Base-by-base conservation (phyloP, 257 asterid species). In the Echium plantagineum region DNA sequence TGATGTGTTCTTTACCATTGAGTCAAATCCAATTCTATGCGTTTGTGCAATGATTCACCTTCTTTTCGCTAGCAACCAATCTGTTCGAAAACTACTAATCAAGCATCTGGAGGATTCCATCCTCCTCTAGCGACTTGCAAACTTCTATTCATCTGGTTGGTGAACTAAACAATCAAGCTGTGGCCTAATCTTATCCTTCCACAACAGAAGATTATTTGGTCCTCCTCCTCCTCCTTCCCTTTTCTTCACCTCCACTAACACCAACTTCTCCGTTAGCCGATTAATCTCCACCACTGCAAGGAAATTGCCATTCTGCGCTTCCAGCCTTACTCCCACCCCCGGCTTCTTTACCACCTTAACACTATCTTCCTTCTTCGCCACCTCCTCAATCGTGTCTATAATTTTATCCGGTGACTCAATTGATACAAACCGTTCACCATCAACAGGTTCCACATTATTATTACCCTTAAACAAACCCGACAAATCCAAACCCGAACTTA, bases 211-310 rank as follows among this genome's bases (percentile, higher is more conserved):
- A 28, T 81, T 80, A 28, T 81, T 80, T 57, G 26, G 48, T 62
- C 68, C 82, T 62, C 58, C 47, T 17, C 58, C 47, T 17, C 72
- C 70, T 1, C 30, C 22, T 38, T 63, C 73, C 46, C 59, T 57
- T 10, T 75, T 66, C 58, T 62, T 84, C 28, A 82, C 76, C 72
- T 80, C 88, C 62, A 86, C 85, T 64, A 86, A 67, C 46, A 80
- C 83, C 75, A 84, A 77, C 60, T 82, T 65, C 22, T 75, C 83
- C 74, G 95, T 86, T 53, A 86, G 42, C 80, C 78, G 82, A 75
- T 77, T 74, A 21, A 82, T 74, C 73, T 77, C 77, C 16, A 76
- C 70, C 59, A 68, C 74, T 16, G 77, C 54, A 0, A 65, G 68
- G 53, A 60, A 81, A 47, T 75, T 59, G 58, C 90, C 81, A 42